Evolutionary conservation across 2,329 filamentous ascomycete genomes (phyloP).

Genomic region (Metarhizium robertsii): DNA sequence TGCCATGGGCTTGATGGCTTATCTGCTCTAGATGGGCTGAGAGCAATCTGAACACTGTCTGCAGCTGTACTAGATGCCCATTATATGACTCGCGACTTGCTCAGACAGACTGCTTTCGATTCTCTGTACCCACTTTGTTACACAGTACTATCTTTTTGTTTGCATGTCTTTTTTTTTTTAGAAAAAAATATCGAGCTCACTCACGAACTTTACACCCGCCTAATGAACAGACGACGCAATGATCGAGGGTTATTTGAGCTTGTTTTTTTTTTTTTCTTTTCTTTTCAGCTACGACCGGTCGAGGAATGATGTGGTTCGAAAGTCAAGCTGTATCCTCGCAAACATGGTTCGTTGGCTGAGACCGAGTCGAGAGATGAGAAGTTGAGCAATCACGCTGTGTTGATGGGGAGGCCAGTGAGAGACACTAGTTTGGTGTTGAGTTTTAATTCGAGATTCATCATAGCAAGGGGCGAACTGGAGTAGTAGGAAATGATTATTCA

Average conservation of each 20-base stretch:
- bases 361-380: background rate
- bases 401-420: slow-evolving; percentile 6
- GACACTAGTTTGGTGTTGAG: slow-evolving; percentile 12
- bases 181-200: slow-evolving; percentile 1
- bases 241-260: slow-evolving; percentile 9
- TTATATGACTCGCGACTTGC: slow-evolving; percentile 4
- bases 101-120: slow-evolving; percentile 13
- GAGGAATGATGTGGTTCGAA: background rate
- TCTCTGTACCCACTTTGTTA: slow-evolving; percentile 22
- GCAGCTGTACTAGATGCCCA: background rate
- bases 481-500: slow-evolving; percentile 20
- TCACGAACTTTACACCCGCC: background rate
- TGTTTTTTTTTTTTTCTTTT: slow-evolving; percentile 9
- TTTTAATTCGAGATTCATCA: slow-evolving; percentile 19
- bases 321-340: background rate
- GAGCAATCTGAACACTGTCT: background rate
- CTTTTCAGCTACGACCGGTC: slow-evolving; percentile 3
- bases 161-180: slow-evolving; percentile 1
- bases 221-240: slow-evolving; percentile 14
- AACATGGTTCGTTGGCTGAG: background rate
- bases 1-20: slow-evolving; percentile 43
- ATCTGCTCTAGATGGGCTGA: slow-evolving; percentile 32
- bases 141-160: slow-evolving; percentile 19
- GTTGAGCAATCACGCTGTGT: background rate
- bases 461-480: slow-evolving; percentile 25